These are phyloP conservation scores for Aspergillus pseudonomiae DNA, from an alignment of 2,329 filamentous ascomycete species.

Conservation along the genomic window DNA sequence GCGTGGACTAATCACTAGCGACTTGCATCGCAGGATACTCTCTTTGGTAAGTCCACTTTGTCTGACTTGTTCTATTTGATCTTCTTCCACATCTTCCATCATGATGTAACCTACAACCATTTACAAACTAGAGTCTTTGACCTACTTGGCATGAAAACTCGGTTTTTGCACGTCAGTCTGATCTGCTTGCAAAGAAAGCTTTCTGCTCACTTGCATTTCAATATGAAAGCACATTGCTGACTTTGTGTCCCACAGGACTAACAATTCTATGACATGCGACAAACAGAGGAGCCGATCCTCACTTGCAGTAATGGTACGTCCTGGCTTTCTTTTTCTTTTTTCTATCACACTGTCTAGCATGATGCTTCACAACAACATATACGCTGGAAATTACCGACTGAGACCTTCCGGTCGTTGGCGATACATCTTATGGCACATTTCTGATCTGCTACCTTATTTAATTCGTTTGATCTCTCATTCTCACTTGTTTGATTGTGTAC, in stretches of 20 bases:
- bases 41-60: constrained; percentile 34
- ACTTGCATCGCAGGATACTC: not conserved
- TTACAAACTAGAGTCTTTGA: constrained; percentile 98
- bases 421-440: constrained; percentile 77
- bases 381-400: constrained; percentile 98
- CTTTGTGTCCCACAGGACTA: constrained; percentile 14
- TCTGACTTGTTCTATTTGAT: not conserved
- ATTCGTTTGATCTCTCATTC: constrained; percentile 21
- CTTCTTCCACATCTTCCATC: constrained; percentile 37
- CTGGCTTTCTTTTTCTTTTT: constrained; percentile 32
- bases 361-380: constrained; percentile 64
- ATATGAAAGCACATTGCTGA: constrained; percentile 14
- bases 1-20: not conserved
- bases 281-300: too few relatives aligned
- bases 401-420: constrained; percentile 71
- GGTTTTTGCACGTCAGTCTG: constrained; percentile 87
- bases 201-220: constrained; percentile 8
- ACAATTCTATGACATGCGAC: constrained; percentile 6
- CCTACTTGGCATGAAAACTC: constrained; percentile 76
- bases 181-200: constrained; percentile 46
- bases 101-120: constrained; percentile 81
- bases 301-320: constrained; percentile 30
- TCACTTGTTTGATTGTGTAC: constrained; percentile 12
- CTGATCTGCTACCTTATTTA: constrained; percentile 59
- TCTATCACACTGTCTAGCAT: constrained; percentile 38